Evolutionary conservation across 441 rosid species (phyloP).

Genomic region (Brassica hybrid): DNA sequence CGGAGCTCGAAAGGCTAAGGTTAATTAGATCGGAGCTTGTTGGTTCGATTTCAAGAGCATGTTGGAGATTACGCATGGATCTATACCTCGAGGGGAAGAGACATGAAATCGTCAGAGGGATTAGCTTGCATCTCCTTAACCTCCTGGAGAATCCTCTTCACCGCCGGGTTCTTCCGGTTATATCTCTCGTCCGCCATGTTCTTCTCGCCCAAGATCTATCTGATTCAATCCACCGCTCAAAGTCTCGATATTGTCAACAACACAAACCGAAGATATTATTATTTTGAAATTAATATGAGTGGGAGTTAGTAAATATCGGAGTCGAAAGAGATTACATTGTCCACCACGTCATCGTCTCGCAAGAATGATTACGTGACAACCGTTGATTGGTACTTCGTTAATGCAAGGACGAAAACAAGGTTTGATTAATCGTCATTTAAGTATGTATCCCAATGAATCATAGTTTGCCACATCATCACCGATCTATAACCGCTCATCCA

Average conservation of each 20-base stretch:
- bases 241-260: not conserved
- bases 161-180: constrained; percentile 91
- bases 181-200: constrained; percentile 86
- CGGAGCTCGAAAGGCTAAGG: not conserved
- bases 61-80: too few relatives aligned
- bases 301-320: constrained; percentile 4
- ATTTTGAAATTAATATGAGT: not conserved
- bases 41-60: not conserved
- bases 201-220: constrained; percentile 38
- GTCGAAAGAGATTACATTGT: not conserved
- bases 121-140: constrained; percentile 98
- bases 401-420: not conserved
- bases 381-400: not conserved
- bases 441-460: not conserved
- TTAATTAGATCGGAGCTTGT: not conserved
- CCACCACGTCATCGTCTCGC: not conserved
- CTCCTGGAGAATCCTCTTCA: constrained; percentile 98
- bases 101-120: constrained; percentile 96
- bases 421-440: not conserved
- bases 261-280: not conserved
- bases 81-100: constrained; percentile 92
- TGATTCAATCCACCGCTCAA: constrained; percentile 14
- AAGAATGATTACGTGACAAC: not conserved
- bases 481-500: not conserved
- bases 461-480: not conserved